These are phyloP conservation scores for Leccinum incarnatum DNA, from an alignment of 768 basidiomycete species.

Conservation along the genomic window DNA sequence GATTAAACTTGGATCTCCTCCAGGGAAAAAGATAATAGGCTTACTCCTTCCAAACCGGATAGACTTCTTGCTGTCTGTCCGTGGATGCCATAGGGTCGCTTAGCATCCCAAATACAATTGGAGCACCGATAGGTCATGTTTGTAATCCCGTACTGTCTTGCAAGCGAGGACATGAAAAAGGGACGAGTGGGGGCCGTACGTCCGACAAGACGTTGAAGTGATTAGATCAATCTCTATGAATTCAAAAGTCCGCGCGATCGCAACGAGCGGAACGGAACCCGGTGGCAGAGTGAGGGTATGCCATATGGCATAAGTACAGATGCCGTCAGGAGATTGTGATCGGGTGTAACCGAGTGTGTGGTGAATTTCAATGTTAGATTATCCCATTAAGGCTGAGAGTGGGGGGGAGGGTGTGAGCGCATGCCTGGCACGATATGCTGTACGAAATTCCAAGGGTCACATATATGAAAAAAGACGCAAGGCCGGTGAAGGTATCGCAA, in stretches of 20 bases:
- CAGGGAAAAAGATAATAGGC: slow-evolving; percentile 21
- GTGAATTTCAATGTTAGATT: slow-evolving; percentile 11
- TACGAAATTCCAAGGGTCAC: slow-evolving; percentile 22
- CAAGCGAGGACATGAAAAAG: slow-evolving; percentile 14
- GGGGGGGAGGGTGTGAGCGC: slow-evolving; percentile 12
- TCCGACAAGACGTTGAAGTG: slow-evolving; percentile 15
- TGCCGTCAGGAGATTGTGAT: slow-evolving; percentile 27
- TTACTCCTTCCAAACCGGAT: slow-evolving; percentile 21
- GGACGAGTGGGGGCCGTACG: slow-evolving; percentile 16
- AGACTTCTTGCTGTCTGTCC: slow-evolving; percentile 15
- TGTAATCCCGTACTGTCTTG: slow-evolving; percentile 9
- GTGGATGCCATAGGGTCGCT: slow-evolving; percentile 12
- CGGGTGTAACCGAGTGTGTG: slow-evolving; percentile 24
- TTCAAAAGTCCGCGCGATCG: slow-evolving; percentile 26
- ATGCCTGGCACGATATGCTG: slow-evolving; percentile 21
- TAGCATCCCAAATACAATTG: slow-evolving; percentile 3
- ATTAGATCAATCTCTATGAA: slow-evolving; percentile 24
- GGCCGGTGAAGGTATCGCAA: slow-evolving; percentile 9
- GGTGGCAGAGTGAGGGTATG: slow-evolving; percentile 18
- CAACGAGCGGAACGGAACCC: slow-evolving; percentile 28
- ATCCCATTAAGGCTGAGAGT: slow-evolving; percentile 16
- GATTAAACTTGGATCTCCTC: slow-evolving; percentile 16
- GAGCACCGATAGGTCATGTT: slow-evolving; percentile 8
- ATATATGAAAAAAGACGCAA: slow-evolving; percentile 14
- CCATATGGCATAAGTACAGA: slow-evolving; percentile 26